A percentile compares a stretch with the other conserved stretches of the same genome.
Evolutionary conservation across 1,284 basidiomycete genomes (phyloP).

Genomic region (Cutaneotrichosporon sp.): DNA sequence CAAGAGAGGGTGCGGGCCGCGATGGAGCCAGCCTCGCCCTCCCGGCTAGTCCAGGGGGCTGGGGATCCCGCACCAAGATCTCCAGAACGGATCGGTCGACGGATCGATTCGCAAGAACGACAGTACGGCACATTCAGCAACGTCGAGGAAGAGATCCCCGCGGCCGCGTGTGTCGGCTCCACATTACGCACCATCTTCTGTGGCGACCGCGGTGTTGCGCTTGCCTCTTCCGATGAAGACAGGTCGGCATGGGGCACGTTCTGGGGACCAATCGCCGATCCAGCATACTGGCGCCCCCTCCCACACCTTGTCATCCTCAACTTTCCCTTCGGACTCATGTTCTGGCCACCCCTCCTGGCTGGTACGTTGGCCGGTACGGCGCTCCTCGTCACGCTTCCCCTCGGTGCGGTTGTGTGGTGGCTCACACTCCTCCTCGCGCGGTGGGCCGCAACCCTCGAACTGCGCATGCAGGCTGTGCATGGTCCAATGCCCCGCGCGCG

Average conservation of each 20-base stretch:
- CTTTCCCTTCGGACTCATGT: conserved; percentile 49
- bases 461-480: conserved; percentile 22
- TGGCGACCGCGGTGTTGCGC: conserved; percentile 9
- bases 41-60: neutral
- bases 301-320: conserved; percentile 47
- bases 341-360: conserved; percentile 49
- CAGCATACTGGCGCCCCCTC: conserved; percentile 41
- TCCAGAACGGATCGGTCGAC: neutral
- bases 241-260: conserved; percentile 29
- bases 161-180: neutral
- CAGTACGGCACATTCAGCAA: neutral
- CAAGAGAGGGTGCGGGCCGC: neutral
- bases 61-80: neutral
- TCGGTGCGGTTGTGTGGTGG: conserved; percentile 52
- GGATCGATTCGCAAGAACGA: neutral
- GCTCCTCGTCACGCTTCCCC: conserved; percentile 50
- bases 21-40: neutral
- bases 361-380: conserved; percentile 51
- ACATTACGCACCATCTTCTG: conserved; percentile 1
- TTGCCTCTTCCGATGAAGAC: conserved; percentile 13
- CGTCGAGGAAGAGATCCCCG: neutral
- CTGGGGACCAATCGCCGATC: conserved; percentile 36
- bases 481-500: neutral
- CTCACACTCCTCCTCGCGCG: conserved; percentile 49
- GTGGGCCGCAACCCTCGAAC: conserved; percentile 46